phyloP scores from a whole-genome alignment of 2,329 filamentous ascomycete species.

The Fusarium neocosmosporiellum region DNA sequence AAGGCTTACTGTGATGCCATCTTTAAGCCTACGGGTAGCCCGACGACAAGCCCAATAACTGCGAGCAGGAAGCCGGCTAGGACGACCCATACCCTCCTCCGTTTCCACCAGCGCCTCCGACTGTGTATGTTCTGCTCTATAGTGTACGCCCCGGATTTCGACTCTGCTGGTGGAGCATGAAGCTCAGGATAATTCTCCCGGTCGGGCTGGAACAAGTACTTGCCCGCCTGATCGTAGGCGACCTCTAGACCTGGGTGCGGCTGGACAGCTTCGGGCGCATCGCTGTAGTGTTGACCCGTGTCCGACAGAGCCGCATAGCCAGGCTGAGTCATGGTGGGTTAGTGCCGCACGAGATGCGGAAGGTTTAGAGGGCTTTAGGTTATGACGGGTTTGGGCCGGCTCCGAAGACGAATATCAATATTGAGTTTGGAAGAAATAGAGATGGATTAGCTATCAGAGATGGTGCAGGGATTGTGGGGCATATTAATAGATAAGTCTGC shows the following conservation, averaged over 20 bases:
- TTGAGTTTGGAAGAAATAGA: not conserved
- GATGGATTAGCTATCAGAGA: not conserved
- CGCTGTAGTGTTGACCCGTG: not conserved
- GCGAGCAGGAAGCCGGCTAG: not conserved
- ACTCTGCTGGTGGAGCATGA: not conserved
- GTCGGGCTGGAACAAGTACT: not conserved
- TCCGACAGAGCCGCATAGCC: too few relatives aligned
- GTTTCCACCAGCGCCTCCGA: not conserved
- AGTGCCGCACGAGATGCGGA: not conserved
- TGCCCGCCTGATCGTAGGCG: not conserved
- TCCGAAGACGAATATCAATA: not conserved
- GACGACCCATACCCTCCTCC: not conserved
- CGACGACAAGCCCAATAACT: not conserved
- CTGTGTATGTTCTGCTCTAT: not conserved
- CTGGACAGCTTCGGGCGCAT: not conserved
- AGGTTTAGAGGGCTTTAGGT: not conserved
- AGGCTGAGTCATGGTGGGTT: not conserved
- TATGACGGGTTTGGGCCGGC: not conserved
- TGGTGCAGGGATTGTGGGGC: not conserved
- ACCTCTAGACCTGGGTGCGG: not conserved
- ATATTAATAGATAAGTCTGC: too few relatives aligned
- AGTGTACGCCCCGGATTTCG: not conserved
- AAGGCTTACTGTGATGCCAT: not conserved
- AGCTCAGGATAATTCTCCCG: not conserved
- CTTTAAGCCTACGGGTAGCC: not conserved